Evolutionary conservation across 306 rosid species (phyloP), one percentile per base, ranked within the genome.

Genomic region (Quercus aquifolioides): DNA sequence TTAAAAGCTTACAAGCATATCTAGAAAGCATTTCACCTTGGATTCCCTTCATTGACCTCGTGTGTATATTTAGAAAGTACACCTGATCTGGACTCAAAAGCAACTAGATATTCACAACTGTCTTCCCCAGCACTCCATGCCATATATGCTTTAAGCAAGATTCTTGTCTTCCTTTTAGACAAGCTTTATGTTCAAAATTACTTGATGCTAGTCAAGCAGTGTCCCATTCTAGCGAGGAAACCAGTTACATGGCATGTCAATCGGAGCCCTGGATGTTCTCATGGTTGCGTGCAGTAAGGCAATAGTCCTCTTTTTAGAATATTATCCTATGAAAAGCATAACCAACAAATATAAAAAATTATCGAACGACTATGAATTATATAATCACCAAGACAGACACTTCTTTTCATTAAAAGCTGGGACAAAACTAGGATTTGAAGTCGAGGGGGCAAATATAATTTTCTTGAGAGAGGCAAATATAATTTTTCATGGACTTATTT

Each of bases 31-130:
- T 79, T 69, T 67, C 52, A 72, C 94, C 88, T 89, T 80, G 97
- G 94, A 91, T 91, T 86, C 97, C 86, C 84, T 86, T 77, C 38
- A 74, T 77, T 90, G 87, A 88, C 84, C 84, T 85, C 67, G 10
- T 58, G 17, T 31, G 18, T 67, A 31, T 67, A 25, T 67, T 35
- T 67, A 75, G 56, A 14, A 85, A 83, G 82, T 83, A 59, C 38
- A 69, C 52, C 85, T 79, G 69, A 70, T 77, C 87, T 74, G 89
- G 83, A 80, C 51, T 82, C 76, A 85, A 89, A 89, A 89, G 91
- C 57, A n/a, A 41, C 21, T 18, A 51, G 31, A 52, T 69, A 72
- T 84, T 78, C 75, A 49, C 55, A 69, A 56, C 55, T 70, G 80
- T 38, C 71, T 73, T 71, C 78, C 73, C 80, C 82, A 69, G 38